Conservation (phyloP, 2,329 filamentous ascomycete species). For the Fusarium guadeloupense region DNA sequence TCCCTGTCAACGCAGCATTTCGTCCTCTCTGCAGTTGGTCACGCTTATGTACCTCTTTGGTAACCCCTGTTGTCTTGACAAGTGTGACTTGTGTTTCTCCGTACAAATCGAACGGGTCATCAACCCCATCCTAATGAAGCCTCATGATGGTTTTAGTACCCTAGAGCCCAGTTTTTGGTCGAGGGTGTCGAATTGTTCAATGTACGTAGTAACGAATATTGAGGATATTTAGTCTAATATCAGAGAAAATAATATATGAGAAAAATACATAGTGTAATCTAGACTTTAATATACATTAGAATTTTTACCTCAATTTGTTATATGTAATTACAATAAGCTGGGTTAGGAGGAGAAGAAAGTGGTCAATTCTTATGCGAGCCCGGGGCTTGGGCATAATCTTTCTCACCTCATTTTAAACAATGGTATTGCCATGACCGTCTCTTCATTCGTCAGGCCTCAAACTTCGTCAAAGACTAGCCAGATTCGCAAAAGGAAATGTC, state of each 20-base stretch:
- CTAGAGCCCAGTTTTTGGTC: not conserved
- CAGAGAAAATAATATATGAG: too few species aligned
- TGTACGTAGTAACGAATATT: too few species aligned
- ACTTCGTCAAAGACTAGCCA: not conserved
- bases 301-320: too few species aligned
- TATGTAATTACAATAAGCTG: too few species aligned
- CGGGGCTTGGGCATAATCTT: not conserved
- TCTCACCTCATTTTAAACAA: not conserved
- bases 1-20: slow-evolving; percentile 12
- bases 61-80: slow-evolving; percentile 1
- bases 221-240: too few species aligned
- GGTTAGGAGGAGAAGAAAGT: too few species aligned
- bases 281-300: too few species aligned
- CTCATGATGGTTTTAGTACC: not conserved
- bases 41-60: slow-evolving; percentile 22
- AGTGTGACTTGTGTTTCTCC: slow-evolving; percentile 18
- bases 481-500: not conserved
- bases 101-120: slow-evolving; percentile 5
- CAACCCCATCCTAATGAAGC: not conserved
- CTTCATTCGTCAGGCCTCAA: not conserved
- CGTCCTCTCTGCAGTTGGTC: slow-evolving; percentile 4
- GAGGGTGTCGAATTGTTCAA: too few species aligned
- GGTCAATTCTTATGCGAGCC: too few species aligned
- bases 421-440: not conserved
- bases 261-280: too few species aligned